A percentile compares a stretch with the other conserved stretches of the same genome.
Conservation (phyloP, 169 alveolate genomes). For the Plasmodium vivax region DNA sequence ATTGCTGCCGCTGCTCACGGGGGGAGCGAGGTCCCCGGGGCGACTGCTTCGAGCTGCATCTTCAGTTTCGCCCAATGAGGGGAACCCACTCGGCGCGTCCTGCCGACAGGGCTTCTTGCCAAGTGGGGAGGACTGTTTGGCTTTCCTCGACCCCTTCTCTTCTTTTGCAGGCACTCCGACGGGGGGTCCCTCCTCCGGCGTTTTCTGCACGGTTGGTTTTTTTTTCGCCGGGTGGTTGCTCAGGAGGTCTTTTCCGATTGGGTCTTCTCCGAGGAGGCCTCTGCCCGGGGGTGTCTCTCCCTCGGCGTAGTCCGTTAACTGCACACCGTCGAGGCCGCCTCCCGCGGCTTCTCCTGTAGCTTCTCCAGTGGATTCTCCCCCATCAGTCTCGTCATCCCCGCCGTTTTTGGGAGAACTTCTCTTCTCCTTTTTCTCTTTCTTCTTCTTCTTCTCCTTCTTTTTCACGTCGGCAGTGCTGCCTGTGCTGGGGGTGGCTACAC, state of each 20-base stretch:
- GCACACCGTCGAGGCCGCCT: background rate
- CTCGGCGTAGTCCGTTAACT: background rate
- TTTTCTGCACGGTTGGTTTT: background rate
- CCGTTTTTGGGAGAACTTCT: background rate
- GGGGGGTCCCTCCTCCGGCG: background rate
- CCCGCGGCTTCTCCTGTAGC: background rate
- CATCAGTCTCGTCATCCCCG: background rate
- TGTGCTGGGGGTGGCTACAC: background rate
- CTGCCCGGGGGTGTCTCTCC: background rate
- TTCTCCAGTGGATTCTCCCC: background rate
- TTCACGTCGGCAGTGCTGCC: background rate
- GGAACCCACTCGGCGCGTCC: background rate
- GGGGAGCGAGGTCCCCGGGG: no score
- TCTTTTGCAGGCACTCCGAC: background rate
- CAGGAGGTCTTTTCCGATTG: background rate
- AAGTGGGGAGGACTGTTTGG: background rate
- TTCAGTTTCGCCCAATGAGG: background rate
- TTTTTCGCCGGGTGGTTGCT: background rate
- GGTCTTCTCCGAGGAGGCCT: background rate
- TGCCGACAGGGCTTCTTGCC: background rate
- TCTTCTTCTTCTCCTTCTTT: background rate
- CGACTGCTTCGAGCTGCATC: background rate
- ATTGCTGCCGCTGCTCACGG: background rate
- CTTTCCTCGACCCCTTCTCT: background rate
- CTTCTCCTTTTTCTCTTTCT: background rate